Evolutionary conservation across 352 stramenopile genomes (phyloP).

Genomic region (Elongisporangium anandrum): DNA sequence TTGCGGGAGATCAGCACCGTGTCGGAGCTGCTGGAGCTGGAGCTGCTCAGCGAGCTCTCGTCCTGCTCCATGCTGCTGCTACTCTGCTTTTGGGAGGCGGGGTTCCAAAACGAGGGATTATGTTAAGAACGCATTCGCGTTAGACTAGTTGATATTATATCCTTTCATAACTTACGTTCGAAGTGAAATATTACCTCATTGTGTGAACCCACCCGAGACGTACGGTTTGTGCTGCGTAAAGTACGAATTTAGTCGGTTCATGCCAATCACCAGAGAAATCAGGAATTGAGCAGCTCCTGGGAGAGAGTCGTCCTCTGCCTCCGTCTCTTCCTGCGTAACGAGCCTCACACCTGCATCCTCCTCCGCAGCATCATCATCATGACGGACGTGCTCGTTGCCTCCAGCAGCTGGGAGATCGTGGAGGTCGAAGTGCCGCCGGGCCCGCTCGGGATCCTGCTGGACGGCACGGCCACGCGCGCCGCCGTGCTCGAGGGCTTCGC

Average conservation of each 20-base stretch:
- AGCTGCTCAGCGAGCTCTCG: conserved; percentile 48
- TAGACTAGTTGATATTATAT: background rate
- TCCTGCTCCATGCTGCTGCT: conserved; percentile 6
- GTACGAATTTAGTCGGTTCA: background rate
- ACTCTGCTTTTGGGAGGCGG: background rate
- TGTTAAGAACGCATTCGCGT: background rate
- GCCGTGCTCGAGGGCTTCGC: conserved; percentile 69
- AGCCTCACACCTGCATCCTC: background rate
- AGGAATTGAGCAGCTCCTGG: background rate
- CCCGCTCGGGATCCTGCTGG: conserved; percentile 65
- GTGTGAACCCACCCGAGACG: background rate
- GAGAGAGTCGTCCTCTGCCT: background rate
- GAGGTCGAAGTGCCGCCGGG: conserved; percentile 48
- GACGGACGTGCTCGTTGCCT: background rate
- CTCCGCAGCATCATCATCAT: background rate
- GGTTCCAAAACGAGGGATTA: background rate
- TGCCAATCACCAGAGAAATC: background rate
- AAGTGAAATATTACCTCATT: background rate
- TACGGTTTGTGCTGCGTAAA: background rate
- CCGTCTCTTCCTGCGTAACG: background rate
- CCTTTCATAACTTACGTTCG: background rate
- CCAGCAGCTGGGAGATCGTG: conserved; percentile 12
- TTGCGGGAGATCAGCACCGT: conserved; percentile 71
- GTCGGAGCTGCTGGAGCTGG: conserved; percentile 62
- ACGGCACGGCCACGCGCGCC: conserved; percentile 26